Evolutionary conservation across 1,139 yeast genomes (phyloP), one percentile per base, ranked within the genome.

Genomic region (Saccharomyces uvarum): DNA sequence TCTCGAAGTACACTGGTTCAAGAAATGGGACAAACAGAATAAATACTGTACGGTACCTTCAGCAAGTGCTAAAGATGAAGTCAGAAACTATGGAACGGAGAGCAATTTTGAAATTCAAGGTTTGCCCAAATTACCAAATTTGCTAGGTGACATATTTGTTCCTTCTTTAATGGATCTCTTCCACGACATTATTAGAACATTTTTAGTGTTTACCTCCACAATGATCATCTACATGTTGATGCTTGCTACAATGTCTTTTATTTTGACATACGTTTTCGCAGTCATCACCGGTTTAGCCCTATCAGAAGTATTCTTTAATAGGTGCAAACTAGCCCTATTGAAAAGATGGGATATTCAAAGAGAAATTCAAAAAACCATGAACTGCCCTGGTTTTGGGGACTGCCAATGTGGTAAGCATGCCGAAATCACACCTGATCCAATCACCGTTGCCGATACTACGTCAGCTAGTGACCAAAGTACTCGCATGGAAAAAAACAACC

Each of bases 171-270:
- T 58, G 16, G 77, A 76, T 47, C 54, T 76, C 16, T 61, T 67
- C 33, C 75, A 86, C 66, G 88, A 86, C 68, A 55, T 75, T 8
- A 74, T 84, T 13, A 74, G 91, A 61, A 69, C 84, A 26, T 53
- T 76, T 0, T 63, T 86, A 49, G 77, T 83, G 21, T 82, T 86
- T 56, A 66, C 81, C 27, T 80, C 87, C 3, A 86, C 86, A 32
- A 74, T 85, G 75, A 68, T 86, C 51, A 83, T 86, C 8, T 86
- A 83, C 66, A 82, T 83, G 46, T 71, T 86, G 62, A 86, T 86
- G 95, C 77, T 86, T 73, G 90, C 83, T 13, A 86, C 86, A 9
- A 86, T 86, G 95, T 75, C 86, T 33, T 85, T 75, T 66, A 78
- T 84, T 8, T 63, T 84, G 55, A 70, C 81, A 0, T 86, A 86